Evolutionary conservation across 345 rosid genomes (phyloP).

Genomic region (Garcia nutans): DNA sequence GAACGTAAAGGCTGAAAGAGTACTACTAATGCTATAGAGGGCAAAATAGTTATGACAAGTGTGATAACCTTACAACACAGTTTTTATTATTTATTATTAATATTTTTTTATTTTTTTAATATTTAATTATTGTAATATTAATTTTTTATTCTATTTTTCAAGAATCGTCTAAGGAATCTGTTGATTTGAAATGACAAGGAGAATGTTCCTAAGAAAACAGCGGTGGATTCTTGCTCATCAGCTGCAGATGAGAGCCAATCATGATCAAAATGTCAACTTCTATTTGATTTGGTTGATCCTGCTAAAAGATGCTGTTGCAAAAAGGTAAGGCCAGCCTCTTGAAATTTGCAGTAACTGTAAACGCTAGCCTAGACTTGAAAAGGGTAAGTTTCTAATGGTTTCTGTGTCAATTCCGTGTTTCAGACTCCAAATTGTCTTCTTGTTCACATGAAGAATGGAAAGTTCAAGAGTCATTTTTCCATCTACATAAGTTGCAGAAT

Average conservation of each 20-base stretch:
- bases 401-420: conserved; percentile 39
- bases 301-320: conserved; percentile 33
- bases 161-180: no score
- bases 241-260: conserved; percentile 13
- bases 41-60: background rate
- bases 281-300: conserved; percentile 43
- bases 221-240: background rate
- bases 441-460: background rate
- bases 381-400: conserved; percentile 40
- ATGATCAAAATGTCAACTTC: conserved; percentile 21
- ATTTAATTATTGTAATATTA: no score
- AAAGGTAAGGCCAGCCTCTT: conserved; percentile 46
- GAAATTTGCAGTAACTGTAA: conserved; percentile 40
- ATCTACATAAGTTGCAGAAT: no score
- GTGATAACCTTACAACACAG: no score
- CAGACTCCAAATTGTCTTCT: background rate
- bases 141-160: no score
- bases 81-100: no score
- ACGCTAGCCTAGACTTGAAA: conserved; percentile 33
- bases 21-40: conserved; percentile 19
- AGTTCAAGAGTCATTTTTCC: no score
- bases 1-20: conserved; percentile 50
- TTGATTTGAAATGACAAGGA: no score
- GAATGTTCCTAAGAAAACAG: background rate
- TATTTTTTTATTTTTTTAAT: no score